Evolutionary conservation across 2,329 filamentous ascomycete species (phyloP).

Genomic region (Ceratocystis papillata): DNA sequence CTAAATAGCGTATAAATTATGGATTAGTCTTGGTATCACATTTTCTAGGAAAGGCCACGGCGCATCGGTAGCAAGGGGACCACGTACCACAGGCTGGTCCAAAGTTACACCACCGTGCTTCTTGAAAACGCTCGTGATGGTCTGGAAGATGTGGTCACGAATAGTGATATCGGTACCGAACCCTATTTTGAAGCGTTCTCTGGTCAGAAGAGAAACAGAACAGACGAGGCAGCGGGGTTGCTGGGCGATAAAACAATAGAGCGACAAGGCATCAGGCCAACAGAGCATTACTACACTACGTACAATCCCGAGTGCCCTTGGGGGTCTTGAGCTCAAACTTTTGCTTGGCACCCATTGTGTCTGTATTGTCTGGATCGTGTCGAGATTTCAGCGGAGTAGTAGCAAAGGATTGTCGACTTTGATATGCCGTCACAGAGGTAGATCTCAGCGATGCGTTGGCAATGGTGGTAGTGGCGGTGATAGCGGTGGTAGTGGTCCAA

Average conservation of each 20-base stretch:
- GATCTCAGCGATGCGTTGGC: background rate
- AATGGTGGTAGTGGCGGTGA: background rate
- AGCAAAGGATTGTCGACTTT: background rate
- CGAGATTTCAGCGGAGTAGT: background rate
- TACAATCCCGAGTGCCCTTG: conserved; percentile 82
- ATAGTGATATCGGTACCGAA: conserved; percentile 67
- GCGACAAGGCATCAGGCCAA: background rate
- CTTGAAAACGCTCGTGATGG: conserved; percentile 70
- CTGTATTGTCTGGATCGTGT: background rate
- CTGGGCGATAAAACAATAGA: conserved; percentile 10
- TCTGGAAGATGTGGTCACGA: conserved; percentile 66
- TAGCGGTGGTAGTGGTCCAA: background rate
- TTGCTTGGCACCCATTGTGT: conserved; percentile 34
- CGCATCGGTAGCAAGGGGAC: background rate
- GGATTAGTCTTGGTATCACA: conserved; percentile 7
- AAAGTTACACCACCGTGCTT: conserved; percentile 70
- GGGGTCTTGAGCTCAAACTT: conserved; percentile 72
- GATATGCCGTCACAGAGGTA: conserved; percentile 1
- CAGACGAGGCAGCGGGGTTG: background rate
- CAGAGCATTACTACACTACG: conserved; percentile 24
- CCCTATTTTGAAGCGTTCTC: conserved; percentile 35
- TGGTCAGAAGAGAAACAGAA: conserved; percentile 7
- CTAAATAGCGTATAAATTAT: conserved; percentile 13
- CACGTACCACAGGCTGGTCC: conserved; percentile 54
- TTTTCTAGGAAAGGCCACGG: background rate